Conservation (phyloP, 2,329 filamentous ascomycete species). For the Paracamarosporium sp. region DNA sequence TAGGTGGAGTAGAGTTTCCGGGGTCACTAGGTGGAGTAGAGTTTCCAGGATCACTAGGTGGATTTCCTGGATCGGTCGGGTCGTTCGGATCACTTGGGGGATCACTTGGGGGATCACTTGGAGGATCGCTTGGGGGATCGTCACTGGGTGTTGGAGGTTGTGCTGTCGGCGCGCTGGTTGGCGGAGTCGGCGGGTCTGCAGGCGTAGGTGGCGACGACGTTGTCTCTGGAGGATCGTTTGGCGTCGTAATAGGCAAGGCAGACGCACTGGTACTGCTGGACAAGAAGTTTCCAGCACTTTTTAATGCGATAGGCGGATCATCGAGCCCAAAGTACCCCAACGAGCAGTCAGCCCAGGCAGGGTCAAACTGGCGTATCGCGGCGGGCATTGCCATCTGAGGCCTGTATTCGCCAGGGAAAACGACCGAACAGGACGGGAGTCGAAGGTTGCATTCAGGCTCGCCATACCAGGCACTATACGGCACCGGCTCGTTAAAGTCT, state of each 20-base stretch:
- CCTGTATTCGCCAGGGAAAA: conserved; percentile 17
- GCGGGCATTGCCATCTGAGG: conserved; percentile 22
- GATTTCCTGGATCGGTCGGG: neutral
- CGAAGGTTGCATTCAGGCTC: conserved; percentile 7
- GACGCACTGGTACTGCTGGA: neutral
- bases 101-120: conserved; percentile 1
- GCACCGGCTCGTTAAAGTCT: conserved; percentile 17
- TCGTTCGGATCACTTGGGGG: neutral
- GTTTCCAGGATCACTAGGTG: neutral
- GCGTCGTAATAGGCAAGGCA: conserved; percentile 10
- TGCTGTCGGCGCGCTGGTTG: neutral
- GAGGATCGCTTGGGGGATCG: neutral
- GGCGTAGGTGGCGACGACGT: conserved; percentile 7
- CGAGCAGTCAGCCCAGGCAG: conserved; percentile 16
- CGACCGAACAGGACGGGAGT: conserved; percentile 11
- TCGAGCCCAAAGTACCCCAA: conserved; percentile 15
- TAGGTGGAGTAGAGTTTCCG: neutral
- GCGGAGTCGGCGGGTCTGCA: neutral
- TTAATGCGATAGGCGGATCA: conserved; percentile 22
- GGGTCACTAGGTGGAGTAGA: neutral
- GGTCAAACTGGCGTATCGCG: conserved; percentile 20
- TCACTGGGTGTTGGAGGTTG: neutral
- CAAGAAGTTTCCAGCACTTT: conserved; percentile 8
- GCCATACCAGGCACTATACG: conserved; percentile 15
- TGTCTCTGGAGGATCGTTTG: conserved; percentile 3